Evolutionary conservation across 163 green algal species (phyloP), one percentile per base, ranked within the genome.

Genomic region (Chlamydomonas reinhardtii): DNA sequence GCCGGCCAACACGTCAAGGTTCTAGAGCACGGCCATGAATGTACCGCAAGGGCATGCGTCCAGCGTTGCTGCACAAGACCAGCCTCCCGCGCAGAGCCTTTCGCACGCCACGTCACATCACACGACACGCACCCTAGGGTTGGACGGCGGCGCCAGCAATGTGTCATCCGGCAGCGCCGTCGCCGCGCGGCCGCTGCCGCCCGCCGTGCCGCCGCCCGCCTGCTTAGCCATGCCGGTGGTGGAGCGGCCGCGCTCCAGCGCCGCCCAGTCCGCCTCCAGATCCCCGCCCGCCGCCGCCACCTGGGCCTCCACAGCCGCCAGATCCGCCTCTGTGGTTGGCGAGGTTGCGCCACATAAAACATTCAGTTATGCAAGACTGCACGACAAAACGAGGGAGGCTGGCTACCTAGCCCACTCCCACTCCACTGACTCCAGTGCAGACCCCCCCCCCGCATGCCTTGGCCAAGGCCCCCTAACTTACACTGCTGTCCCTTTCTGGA

Each of bases 241-340:
- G 71, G 56, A 81, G 56, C 71, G 70, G 31, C 52, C 14, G 35
- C 35, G 37, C 59, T 86, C 81, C 81, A 86, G 39, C 35, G 70
- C 81, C 8, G 54, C 56, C 81, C 81, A 86, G 81, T 86, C 81
- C 4, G 56, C 56, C 71, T 80, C 81, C 56, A 86, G 59, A 70
- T 86, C 35, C 6, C 56, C 71, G 17, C 81, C 81, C 37, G 54
- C 35, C 24, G 56, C 70, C 2, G 81, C 70, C 34, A 86, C 62
- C 35, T 37, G 27, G 43, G 52, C 68, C 52, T 61, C 68, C 52
- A 85, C 32, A 5, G 35, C 68, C 9, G 35, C 79, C 32, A 85
- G 32, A 34, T 85, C 66, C 5, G 79, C 68, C 32, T 62, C 79
- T 85, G 68, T 22, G 37, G 29, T 5, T 20, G 9, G 4, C 20